phyloP scores from a whole-genome alignment of 495 filamentous ascomycete genomes.

The Penicillium bialowiezense region DNA sequence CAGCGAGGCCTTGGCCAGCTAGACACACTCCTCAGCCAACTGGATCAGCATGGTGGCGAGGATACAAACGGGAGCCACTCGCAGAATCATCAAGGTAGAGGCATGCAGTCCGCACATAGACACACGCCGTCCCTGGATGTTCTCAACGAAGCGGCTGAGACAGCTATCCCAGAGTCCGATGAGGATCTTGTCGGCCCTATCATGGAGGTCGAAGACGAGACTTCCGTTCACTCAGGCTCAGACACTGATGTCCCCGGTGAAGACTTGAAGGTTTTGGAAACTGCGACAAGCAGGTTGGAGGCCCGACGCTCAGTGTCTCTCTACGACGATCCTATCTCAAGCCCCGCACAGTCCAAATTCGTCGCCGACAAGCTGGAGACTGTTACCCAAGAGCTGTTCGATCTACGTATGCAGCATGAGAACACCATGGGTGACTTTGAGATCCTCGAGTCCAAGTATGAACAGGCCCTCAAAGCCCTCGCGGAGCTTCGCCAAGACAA shows the following conservation, averaged over 20 bases:
- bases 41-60: conserved; percentile 69
- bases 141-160: conserved; percentile 49
- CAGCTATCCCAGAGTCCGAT: conserved; percentile 54
- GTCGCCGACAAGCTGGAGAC: conserved; percentile 91
- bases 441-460: conserved; percentile 81
- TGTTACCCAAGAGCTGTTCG: conserved; percentile 88
- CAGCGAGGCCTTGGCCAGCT: conserved; percentile 93
- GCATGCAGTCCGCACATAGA: conserved; percentile 24
- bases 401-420: conserved; percentile 88
- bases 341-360: conserved; percentile 78
- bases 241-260: conserved; percentile 7
- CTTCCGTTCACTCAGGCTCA: conserved; percentile 15
- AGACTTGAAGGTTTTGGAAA: conserved; percentile 34
- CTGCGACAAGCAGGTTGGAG: conserved; percentile 28
- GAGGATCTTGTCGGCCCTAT: conserved; percentile 51
- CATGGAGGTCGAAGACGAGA: conserved; percentile 44
- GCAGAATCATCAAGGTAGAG: conserved; percentile 10
- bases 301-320: conserved; percentile 18
- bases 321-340: conserved; percentile 43
- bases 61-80: conserved; percentile 25
- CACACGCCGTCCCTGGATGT: conserved; percentile 44
- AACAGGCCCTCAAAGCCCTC: conserved; percentile 78
- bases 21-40: conserved; percentile 85
- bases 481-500: conserved; percentile 77
- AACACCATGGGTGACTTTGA: conserved; percentile 77